Conservation (phyloP, 2,329 filamentous ascomycete genomes). For the Zalaria obscura region DNA sequence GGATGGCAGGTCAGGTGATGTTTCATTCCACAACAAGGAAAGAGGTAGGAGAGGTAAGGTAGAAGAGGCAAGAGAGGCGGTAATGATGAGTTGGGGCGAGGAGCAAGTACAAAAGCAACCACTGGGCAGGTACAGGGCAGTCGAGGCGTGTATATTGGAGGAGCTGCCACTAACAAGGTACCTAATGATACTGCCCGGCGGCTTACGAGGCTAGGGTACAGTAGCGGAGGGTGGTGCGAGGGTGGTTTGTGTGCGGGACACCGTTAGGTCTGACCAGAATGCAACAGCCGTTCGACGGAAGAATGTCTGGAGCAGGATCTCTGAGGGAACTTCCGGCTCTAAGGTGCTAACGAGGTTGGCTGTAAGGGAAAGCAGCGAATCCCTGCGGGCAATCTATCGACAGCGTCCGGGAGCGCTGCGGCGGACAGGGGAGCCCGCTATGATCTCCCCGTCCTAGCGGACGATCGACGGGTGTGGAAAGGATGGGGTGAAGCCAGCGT, state of each 20-base stretch:
- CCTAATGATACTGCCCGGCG: conserved; percentile 5
- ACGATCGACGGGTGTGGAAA: neutral
- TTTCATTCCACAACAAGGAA: neutral
- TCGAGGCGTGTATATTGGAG: conserved; percentile 1
- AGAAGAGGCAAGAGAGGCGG: neutral
- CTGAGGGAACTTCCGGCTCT: neutral
- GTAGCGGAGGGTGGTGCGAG: neutral
- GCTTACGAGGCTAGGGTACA: conserved; percentile 5
- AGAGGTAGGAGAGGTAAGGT: neutral
- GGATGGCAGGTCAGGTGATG: neutral
- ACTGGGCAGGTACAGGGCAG: neutral
- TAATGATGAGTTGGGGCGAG: neutral
- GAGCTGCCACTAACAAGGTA: conserved; percentile 5
- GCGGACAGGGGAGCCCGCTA: neutral
- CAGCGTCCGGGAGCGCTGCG: neutral
- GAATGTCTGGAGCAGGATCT: neutral
- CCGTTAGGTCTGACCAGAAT: neutral
- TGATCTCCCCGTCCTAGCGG: neutral
- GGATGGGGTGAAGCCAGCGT: neutral
- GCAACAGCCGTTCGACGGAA: neutral
- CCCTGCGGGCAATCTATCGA: neutral
- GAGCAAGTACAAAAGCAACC: neutral
- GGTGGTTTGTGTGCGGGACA: neutral
- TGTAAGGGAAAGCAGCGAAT: neutral
- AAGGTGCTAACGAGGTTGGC: neutral